Conservation (phyloP, 1,284 basidiomycete genomes). For the Phlebopus sp. region DNA sequence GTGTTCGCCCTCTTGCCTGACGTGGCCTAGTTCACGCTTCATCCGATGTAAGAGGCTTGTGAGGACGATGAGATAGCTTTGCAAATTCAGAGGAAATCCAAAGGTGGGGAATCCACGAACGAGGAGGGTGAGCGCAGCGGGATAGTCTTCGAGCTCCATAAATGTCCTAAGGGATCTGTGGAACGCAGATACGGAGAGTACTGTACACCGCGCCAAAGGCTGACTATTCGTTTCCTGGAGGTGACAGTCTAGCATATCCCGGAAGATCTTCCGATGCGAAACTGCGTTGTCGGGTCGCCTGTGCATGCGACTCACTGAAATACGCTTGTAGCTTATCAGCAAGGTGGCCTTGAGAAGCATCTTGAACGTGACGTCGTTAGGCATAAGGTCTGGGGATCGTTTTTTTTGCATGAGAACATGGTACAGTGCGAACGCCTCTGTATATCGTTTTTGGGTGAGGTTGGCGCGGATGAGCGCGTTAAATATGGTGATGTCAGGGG, state of each 20-base stretch:
- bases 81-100: constrained; percentile 31
- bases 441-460: constrained; percentile 33
- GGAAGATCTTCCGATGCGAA: constrained; percentile 42
- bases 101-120: constrained; percentile 34
- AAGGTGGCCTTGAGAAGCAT: constrained; percentile 42
- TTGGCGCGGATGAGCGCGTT: constrained; percentile 44
- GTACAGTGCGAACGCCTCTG: constrained; percentile 45
- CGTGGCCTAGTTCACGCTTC: constrained; percentile 17
- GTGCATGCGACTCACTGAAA: constrained; percentile 18
- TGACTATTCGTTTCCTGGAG: constrained; percentile 21
- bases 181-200: constrained; percentile 36
- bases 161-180: constrained; percentile 44
- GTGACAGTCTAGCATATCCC: constrained; percentile 42
- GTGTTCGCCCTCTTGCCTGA: constrained; percentile 3
- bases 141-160: constrained; percentile 43
- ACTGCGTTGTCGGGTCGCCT: constrained; percentile 25
- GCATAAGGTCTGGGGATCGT: constrained; percentile 28
- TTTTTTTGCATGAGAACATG: constrained; percentile 33
- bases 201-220: constrained; percentile 21
- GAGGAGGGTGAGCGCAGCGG: constrained; percentile 40
- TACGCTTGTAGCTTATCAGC: constrained; percentile 22
- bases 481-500: constrained; percentile 40
- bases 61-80: constrained; percentile 42
- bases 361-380: constrained; percentile 45
- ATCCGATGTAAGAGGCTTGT: constrained; percentile 26